A percentile compares a stretch with the other conserved stretches of the same genome.
Conservation (phyloP, 192 early-diverging fungal species). For the Backusella parvicylindrica region DNA sequence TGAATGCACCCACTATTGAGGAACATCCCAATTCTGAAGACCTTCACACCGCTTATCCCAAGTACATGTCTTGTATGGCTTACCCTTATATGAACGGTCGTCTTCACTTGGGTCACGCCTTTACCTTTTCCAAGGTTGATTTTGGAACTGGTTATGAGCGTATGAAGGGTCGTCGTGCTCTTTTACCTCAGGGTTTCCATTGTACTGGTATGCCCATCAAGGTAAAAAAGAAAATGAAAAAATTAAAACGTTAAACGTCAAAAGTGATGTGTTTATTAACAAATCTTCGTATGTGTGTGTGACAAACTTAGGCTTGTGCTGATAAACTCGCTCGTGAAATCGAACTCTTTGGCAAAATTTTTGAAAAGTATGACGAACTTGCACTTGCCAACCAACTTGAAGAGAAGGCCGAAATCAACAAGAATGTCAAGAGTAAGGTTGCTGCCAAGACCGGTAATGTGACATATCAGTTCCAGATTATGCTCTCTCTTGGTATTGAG, state of each 20-base stretch:
- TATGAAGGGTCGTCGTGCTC: slow-evolving; percentile 85
- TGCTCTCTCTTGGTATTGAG: slow-evolving; percentile 84
- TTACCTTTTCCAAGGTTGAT: slow-evolving; percentile 93
- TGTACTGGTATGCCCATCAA: slow-evolving; percentile 99
- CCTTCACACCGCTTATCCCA: slow-evolving; percentile 70
- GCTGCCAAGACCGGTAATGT: slow-evolving; percentile 79
- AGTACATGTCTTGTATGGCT: slow-evolving; percentile 93
- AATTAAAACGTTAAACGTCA: neutral
- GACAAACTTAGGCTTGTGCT: slow-evolving; percentile 65
- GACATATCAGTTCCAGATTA: slow-evolving; percentile 97
- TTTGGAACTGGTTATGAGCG: slow-evolving; percentile 94
- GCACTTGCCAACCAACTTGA: slow-evolving; percentile 29
- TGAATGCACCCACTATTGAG: slow-evolving; percentile 75
- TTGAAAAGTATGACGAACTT: slow-evolving; percentile 41
- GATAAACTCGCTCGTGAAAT: slow-evolving; percentile 85
- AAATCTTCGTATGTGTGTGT: neutral
- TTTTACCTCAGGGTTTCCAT: slow-evolving; percentile 98
- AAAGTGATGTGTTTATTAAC: neutral
- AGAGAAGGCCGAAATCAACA: slow-evolving; percentile 50
- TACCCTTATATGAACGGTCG: slow-evolving; percentile 97
- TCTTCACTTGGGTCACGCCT: slow-evolving; percentile 95
- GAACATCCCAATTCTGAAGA: slow-evolving; percentile 42
- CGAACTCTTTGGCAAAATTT: slow-evolving; percentile 77
- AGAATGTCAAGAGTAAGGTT: slow-evolving; percentile 81
- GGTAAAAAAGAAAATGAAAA: slow-evolving; percentile 52